These are phyloP conservation scores for Pseudocercospora eumusae DNA, from an alignment of 2,329 filamentous ascomycete species.

Conservation along the genomic window DNA sequence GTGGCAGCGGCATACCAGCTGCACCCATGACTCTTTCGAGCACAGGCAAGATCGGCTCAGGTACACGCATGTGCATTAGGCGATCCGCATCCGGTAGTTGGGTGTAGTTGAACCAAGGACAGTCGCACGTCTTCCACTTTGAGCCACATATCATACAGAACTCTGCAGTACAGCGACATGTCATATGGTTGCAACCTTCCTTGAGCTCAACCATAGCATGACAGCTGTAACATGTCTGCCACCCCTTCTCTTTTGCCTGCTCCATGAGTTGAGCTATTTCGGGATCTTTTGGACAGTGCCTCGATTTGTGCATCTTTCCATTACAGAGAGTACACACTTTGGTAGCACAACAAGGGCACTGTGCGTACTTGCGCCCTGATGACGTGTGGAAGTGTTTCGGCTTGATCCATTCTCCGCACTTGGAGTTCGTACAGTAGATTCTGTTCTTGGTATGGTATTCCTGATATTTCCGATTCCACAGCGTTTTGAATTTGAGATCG, in stretches of 20 bases:
- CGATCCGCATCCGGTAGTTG: slow-evolving; percentile 55
- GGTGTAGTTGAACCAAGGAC: slow-evolving; percentile 72
- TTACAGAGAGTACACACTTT: slow-evolving; percentile 76
- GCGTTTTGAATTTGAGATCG: slow-evolving; percentile 69
- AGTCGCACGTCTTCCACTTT: slow-evolving; percentile 82
- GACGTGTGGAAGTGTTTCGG: slow-evolving; percentile 64
- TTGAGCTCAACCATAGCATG: slow-evolving; percentile 73
- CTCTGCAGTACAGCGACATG: slow-evolving; percentile 77
- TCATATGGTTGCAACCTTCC: slow-evolving; percentile 89
- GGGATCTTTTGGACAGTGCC: slow-evolving; percentile 71
- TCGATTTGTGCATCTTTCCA: slow-evolving; percentile 68
- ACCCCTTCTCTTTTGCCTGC: slow-evolving; percentile 67
- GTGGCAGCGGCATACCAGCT: slow-evolving; percentile 18
- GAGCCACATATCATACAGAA: slow-evolving; percentile 84
- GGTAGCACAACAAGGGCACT: slow-evolving; percentile 69
- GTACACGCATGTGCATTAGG: slow-evolving; percentile 56
- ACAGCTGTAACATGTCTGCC: slow-evolving; percentile 76
- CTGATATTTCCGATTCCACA: slow-evolving; percentile 78
- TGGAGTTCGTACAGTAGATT: slow-evolving; percentile 72
- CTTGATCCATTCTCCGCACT: slow-evolving; percentile 79
- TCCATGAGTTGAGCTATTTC: slow-evolving; percentile 65
- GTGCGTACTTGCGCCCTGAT: slow-evolving; percentile 62
- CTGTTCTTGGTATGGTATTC: slow-evolving; percentile 74
- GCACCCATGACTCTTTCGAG: slow-evolving; percentile 36
- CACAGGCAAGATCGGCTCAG: slow-evolving; percentile 45